These are phyloP conservation scores for Abrus pulchellus DNA, from an alignment of 306 rosid species.

Conservation along the genomic window DNA sequence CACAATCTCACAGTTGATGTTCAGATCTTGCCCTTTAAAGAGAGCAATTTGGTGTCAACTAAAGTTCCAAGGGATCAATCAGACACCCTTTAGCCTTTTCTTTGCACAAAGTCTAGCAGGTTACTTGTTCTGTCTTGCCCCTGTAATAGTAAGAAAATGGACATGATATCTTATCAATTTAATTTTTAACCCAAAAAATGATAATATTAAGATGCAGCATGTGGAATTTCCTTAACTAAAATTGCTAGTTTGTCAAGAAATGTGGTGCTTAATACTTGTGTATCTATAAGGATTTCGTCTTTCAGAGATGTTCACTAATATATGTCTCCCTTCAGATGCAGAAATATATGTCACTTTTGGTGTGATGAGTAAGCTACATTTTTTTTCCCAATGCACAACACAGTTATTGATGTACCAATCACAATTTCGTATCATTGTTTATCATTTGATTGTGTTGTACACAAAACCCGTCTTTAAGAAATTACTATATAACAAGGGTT, in stretches of 20 bases:
- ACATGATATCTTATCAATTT: not conserved
- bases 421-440: not conserved
- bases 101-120: conserved; percentile 13
- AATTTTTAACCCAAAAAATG: not conserved
- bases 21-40: conserved; percentile 44
- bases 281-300: not conserved
- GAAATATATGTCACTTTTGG: conserved; percentile 29
- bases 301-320: not conserved
- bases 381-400: not conserved
- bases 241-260: conserved; percentile 36
- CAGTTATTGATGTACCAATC: not conserved
- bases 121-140: not conserved
- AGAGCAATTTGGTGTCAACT: conserved; percentile 27
- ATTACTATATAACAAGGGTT: not conserved
- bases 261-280: not conserved
- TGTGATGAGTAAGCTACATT: conserved; percentile 1
- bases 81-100: conserved; percentile 32
- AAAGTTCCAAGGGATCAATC: conserved; percentile 36
- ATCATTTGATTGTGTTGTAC: conserved; percentile 7
- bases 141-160: not conserved
- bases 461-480: not conserved
- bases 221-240: conserved; percentile 3
- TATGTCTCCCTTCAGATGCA: conserved; percentile 21
- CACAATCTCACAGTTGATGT: conserved; percentile 34
- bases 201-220: not conserved